Evolutionary conservation across 2,329 filamentous ascomycete genomes (phyloP).

Genomic region (Diaporthe vexans): DNA sequence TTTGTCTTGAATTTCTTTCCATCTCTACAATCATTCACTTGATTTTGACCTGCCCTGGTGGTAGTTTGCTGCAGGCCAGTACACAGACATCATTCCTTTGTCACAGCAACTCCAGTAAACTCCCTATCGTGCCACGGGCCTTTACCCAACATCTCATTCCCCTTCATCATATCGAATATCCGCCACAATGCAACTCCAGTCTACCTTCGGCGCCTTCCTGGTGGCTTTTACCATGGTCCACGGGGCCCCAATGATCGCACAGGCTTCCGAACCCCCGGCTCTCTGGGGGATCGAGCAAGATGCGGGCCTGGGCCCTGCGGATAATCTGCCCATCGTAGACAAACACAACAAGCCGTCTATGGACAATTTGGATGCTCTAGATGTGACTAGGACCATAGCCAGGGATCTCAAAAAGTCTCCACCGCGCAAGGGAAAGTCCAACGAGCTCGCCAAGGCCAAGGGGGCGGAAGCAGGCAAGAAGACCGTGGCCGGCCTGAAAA

Average conservation of each 20-base stretch:
- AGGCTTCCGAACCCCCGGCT: not conserved
- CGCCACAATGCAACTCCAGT: not conserved
- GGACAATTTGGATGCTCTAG: too few species aligned
- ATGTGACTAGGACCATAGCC: too few species aligned
- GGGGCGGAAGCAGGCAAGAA: too few species aligned
- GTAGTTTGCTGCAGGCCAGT: not conserved
- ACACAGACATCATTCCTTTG: not conserved
- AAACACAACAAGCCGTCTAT: too few species aligned
- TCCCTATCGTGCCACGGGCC: not conserved
- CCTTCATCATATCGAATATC: not conserved
- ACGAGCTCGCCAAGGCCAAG: too few species aligned
- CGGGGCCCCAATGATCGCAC: not conserved
- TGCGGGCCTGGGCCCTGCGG: too few species aligned
- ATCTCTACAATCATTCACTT: not conserved
- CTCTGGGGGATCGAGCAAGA: too few species aligned
- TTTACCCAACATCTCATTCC: not conserved
- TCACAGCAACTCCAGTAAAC: not conserved
- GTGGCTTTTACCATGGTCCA: slow-evolving; percentile 1
- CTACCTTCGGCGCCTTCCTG: slow-evolving; percentile 13
- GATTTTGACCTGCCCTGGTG: not conserved
- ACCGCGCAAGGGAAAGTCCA: too few species aligned
- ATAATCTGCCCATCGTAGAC: too few species aligned
- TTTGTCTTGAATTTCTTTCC: not conserved
- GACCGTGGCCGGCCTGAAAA: too few species aligned
- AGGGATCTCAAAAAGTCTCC: too few species aligned